Base-by-base conservation (phyloP, 495 filamentous ascomycete genomes). In the Tuber brumale region DNA sequence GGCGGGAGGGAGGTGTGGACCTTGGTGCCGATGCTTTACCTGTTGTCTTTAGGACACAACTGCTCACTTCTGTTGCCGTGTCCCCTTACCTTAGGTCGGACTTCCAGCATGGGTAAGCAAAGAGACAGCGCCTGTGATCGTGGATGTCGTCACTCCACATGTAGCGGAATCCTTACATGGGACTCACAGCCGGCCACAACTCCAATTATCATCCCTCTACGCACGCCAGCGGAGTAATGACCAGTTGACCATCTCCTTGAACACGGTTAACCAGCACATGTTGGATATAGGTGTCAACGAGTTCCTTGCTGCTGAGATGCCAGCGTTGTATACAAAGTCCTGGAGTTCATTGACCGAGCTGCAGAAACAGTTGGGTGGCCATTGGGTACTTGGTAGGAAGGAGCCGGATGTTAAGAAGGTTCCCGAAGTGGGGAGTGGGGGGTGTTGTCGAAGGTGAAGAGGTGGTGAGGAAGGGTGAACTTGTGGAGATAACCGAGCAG, bases 361-460 rank as follows among this genome's bases (percentile, higher is more conserved):
- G 41, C 41, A 6, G 41, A 42, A 42, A 42, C 41, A 6, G 5
- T 42, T 42, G 41, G 41, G 41, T 42, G 41, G 41, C 41, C 0
- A 42, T 42, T 42, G 41, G 41, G 41, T 42, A 42, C 41, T 42
- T 1, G 89, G 90, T 82, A 88, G 88, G 73, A 88, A 86, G 42
- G 80, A 82, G 51, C 80, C 82, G 8, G 88, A 89, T 8, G 91
- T 94, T 5, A 89, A 90, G 61, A 81, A 57, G 2, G 87, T 97
- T 18, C 88, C 98, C 3, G 95, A 99, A 85, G 91, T 92, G 48
- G 94, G 94, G n/a, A 42, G 89, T 39, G 95, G 90, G 51, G 95
- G 95, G 94, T 76, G 83, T 97, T 35, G 77, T 97, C 45, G 87
- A 89, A 75, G 92, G 94, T 1, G 93, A 97, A 82, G 95, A 91